Conservation (phyloP, 495 filamentous ascomycete genomes). For the Hypoxylon fuscum region DNA sequence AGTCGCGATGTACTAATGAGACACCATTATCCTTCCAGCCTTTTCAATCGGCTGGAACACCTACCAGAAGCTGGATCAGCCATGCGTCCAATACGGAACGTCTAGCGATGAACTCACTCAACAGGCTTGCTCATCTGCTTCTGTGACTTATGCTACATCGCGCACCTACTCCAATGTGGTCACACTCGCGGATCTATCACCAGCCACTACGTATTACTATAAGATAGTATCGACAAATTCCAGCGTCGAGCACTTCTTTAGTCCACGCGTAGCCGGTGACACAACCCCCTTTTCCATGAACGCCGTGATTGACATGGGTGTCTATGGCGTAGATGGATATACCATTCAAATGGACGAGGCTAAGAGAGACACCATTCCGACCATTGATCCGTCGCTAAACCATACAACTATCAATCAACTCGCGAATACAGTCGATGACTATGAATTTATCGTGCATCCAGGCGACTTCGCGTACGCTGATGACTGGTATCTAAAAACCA, state of each 20-base stretch:
- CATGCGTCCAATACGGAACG: constrained; percentile 58
- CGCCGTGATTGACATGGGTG: constrained; percentile 56
- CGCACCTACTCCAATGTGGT: constrained; percentile 55
- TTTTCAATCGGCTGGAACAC: constrained; percentile 65
- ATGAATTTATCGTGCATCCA: constrained; percentile 68
- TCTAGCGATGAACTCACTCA: constrained; percentile 40
- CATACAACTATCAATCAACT: constrained; percentile 69
- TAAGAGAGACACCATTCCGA: constrained; percentile 63
- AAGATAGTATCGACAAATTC: constrained; percentile 67
- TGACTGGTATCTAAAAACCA: constrained; percentile 54
- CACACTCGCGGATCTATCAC: constrained; percentile 42
- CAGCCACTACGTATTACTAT: constrained; percentile 57
- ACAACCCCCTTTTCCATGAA: constrained; percentile 52
- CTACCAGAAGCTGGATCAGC: constrained; percentile 47
- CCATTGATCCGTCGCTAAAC: constrained; percentile 64
- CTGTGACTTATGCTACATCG: constrained; percentile 51
- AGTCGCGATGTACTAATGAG: neutral
- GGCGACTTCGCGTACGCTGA: constrained; percentile 61
- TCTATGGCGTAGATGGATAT: constrained; percentile 66
- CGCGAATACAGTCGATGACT: constrained; percentile 62
- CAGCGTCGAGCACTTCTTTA: constrained; percentile 63
- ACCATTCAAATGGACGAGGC: constrained; percentile 57
- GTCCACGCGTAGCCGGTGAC: constrained; percentile 59
- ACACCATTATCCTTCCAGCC: constrained; percentile 45
- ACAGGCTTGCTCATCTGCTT: constrained; percentile 48